phyloP scores from a whole-genome alignment of 2,329 filamentous ascomycete genomes.

The Rhynchosporium secalis region DNA sequence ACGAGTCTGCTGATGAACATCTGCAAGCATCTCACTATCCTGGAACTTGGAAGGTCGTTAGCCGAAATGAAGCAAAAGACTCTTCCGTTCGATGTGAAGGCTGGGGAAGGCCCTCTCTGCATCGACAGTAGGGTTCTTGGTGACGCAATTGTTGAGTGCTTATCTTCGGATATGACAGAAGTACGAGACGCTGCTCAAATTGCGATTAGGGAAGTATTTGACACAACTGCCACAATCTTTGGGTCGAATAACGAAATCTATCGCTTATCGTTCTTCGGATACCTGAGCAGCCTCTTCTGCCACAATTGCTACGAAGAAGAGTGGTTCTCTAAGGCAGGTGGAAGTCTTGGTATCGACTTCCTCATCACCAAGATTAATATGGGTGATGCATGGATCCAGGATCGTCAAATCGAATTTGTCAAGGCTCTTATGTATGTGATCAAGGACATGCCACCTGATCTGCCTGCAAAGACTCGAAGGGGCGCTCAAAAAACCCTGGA shows the following conservation, averaged over 20 bases:
- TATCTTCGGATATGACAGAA: slow-evolving; percentile 79
- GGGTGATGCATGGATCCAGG: slow-evolving; percentile 78
- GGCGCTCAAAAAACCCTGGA: slow-evolving; percentile 83
- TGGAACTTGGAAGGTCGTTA: slow-evolving; percentile 86
- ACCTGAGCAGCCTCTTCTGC: slow-evolving; percentile 80
- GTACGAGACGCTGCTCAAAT: slow-evolving; percentile 82
- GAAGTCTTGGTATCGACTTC: slow-evolving; percentile 85
- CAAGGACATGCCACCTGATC: slow-evolving; percentile 94
- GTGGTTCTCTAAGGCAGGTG: slow-evolving; percentile 97
- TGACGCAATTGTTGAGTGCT: slow-evolving; percentile 84
- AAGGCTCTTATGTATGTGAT: slow-evolving; percentile 94
- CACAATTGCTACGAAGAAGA: slow-evolving; percentile 97
- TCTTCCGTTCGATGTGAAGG: slow-evolving; percentile 79
- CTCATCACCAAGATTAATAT: slow-evolving; percentile 82
- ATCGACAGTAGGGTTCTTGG: slow-evolving; percentile 86
- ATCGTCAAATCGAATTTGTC: slow-evolving; percentile 84
- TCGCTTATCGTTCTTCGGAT: slow-evolving; percentile 79
- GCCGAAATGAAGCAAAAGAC: slow-evolving; percentile 74
- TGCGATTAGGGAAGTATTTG: slow-evolving; percentile 75
- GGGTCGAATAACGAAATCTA: slow-evolving; percentile 71
- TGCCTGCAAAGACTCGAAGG: slow-evolving; percentile 84
- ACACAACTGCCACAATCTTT: slow-evolving; percentile 75
- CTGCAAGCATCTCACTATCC: slow-evolving; percentile 84
- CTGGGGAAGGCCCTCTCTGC: slow-evolving; percentile 82
- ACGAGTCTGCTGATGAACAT: slow-evolving; percentile 74